Evolutionary conservation across 2,329 filamentous ascomycete genomes (phyloP).

Genomic region (Thelonectria rubi): DNA sequence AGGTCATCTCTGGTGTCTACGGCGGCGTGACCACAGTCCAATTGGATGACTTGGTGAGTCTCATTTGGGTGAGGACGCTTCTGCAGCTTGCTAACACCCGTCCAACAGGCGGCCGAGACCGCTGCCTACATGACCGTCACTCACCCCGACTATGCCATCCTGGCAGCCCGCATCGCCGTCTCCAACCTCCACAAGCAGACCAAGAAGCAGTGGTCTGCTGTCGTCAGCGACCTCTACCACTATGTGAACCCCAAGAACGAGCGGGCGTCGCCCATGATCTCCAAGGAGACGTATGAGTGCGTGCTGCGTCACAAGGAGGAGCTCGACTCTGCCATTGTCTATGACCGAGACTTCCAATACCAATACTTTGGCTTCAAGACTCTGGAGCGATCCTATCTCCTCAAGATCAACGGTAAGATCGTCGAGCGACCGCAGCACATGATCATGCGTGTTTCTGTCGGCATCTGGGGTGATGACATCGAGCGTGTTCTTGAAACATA

Average conservation of each 20-base stretch:
- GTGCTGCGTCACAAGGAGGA: conserved; percentile 97
- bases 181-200: conserved; percentile 99
- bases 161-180: conserved; percentile 96
- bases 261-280: conserved; percentile 91
- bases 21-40: conserved; percentile 97
- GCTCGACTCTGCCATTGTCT: conserved; percentile 98
- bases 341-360: conserved; percentile 99
- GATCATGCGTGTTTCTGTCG: conserved; percentile 99
- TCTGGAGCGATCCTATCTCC: conserved; percentile 94
- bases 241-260: conserved; percentile 96
- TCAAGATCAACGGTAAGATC: conserved; percentile 94
- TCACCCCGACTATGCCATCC: conserved; percentile 98
- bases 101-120: conserved; percentile 87
- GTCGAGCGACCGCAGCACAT: conserved; percentile 98
- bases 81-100: conserved; percentile 20
- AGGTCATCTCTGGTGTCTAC: conserved; percentile 99
- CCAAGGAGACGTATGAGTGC: conserved; percentile 86
- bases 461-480: conserved; percentile 94
- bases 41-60: conserved; percentile 91
- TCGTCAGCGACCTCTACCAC: conserved; percentile 91
- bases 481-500: conserved; percentile 97
- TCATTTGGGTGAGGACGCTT: background rate
- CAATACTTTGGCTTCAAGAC: conserved; percentile 99
- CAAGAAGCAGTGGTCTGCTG: conserved; percentile 99
- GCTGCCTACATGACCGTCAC: conserved; percentile 99